Base-by-base conservation (phyloP, 352 stramenopile species). In the Peronospora belbahrii region DNA sequence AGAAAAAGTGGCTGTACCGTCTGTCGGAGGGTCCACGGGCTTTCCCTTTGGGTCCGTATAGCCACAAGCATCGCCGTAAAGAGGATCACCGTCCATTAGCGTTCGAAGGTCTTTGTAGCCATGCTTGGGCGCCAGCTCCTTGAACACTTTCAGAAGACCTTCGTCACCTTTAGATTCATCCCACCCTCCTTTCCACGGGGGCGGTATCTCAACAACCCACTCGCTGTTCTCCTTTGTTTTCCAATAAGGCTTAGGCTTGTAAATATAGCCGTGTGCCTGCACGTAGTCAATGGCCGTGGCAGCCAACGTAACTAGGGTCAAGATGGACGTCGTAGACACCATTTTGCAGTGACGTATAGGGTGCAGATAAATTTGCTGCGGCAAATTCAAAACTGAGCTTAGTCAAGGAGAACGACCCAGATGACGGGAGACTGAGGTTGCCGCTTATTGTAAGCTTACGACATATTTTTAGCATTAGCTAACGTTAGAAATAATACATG, bases 211-310 rank as follows among this genome's bases (percentile, higher is more conserved):
- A 18, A 35, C 59, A 10, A 67, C 42, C 53, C 53, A 64, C 5
- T 42, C 53, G 2, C 47, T 56, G n/a, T 32, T 49, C 6, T 28
- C 37, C 0, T 43, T 25, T 17, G 30, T 51, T 18, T 31, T 31
- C 36, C 32, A 50, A 51, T 24, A 68, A 62, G 20, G 56, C n/a
- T n/a, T n/a, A n/a, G n/a, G n/a, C n/a, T n/a, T n/a, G n/a, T 68
- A 42, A 45, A 61, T 51, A 34, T 61, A 56, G 19, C 52, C 45
- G 17, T 61, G 52, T 10, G 45, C 45, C 25, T 42, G 45, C 27
- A 56, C 45, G 14, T 41, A 28, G 2, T 55, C 38, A 5, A 52
- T 34, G 14, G 30, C 32, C 23, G 46, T 50, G 44, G 36, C 43
- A 15, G 42, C 39, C 8, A 37, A 45, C 9, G 34, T 45, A 23